These are phyloP conservation scores for Monilinia vaccinii-corymbosi DNA, from an alignment of 2,329 filamentous ascomycete species.

Conservation along the genomic window DNA sequence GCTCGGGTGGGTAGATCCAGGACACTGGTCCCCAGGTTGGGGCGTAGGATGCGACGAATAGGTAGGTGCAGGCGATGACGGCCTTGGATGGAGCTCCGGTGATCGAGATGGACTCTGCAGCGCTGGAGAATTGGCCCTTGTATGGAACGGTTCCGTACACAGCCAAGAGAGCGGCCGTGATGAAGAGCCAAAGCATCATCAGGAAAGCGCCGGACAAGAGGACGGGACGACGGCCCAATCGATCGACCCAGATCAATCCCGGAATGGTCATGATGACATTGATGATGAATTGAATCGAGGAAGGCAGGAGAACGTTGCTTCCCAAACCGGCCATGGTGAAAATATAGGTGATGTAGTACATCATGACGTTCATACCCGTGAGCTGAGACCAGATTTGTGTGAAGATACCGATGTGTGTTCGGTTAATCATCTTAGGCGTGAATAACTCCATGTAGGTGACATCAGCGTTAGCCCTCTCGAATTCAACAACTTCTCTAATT, in stretches of 20 bases:
- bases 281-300: slow-evolving; percentile 67
- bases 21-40: slow-evolving; percentile 43
- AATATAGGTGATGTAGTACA: slow-evolving; percentile 48
- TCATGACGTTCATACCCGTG: slow-evolving; percentile 69
- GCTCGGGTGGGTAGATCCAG: slow-evolving; percentile 42
- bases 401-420: slow-evolving; percentile 62
- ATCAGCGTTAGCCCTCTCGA: slow-evolving; percentile 60
- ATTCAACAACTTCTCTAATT: slow-evolving; percentile 68
- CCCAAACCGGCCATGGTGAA: slow-evolving; percentile 63
- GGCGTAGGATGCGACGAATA: slow-evolving; percentile 48
- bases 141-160: slow-evolving; percentile 33
- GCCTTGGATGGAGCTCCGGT: slow-evolving; percentile 42
- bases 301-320: slow-evolving; percentile 52
- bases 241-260: slow-evolving; percentile 65
- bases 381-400: slow-evolving; percentile 70
- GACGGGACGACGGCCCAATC: slow-evolving; percentile 62
- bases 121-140: slow-evolving; percentile 31
- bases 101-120: slow-evolving; percentile 39
- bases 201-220: slow-evolving; percentile 47
- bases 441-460: slow-evolving; percentile 66
- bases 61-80: slow-evolving; percentile 57
- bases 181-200: slow-evolving; percentile 34
- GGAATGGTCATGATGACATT: slow-evolving; percentile 73
- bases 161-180: slow-evolving; percentile 39
- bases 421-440: slow-evolving; percentile 63